Evolutionary conservation across 768 basidiomycete genomes (phyloP).

Genomic region (Suillus spraguei): DNA sequence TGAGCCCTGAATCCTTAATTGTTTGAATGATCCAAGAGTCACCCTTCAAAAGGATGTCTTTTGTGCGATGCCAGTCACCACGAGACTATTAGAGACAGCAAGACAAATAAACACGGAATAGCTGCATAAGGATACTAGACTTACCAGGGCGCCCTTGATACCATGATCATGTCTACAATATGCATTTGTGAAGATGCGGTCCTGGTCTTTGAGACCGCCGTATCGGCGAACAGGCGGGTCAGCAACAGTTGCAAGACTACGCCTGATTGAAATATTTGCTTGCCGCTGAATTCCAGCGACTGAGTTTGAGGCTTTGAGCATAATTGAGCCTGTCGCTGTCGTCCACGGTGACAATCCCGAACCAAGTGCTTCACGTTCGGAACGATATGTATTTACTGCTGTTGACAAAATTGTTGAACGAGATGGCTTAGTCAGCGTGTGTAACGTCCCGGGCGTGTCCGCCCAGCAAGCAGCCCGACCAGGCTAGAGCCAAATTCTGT

Average conservation of each 20-base stretch:
- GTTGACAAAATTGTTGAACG: constrained; percentile 3
- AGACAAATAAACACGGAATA: constrained; percentile 11
- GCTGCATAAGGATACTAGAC: constrained; percentile 25
- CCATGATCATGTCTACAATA: constrained; percentile 90
- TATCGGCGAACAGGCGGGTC: constrained; percentile 90
- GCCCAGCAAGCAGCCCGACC: too few relatives aligned
- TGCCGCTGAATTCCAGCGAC: constrained; percentile 24
- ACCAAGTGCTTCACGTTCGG: neutral
- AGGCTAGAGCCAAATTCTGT: neutral
- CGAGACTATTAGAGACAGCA: constrained; percentile 56
- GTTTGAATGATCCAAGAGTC: constrained; percentile 97
- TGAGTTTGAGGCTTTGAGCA: constrained; percentile 33
- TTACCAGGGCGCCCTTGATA: constrained; percentile 87
- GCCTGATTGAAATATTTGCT: constrained; percentile 18
- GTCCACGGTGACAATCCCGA: constrained; percentile 16
- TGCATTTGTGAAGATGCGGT: constrained; percentile 91
- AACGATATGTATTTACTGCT: constrained; percentile 1
- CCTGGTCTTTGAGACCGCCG: constrained; percentile 93
- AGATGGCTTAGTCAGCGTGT: constrained; percentile 1
- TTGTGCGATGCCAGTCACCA: constrained; percentile 98
- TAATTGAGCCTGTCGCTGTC: constrained; percentile 20
- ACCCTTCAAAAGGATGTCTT: constrained; percentile 93
- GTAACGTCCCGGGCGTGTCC: neutral
- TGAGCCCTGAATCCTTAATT: constrained; percentile 94
- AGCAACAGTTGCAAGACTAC: constrained; percentile 67